Evolutionary conservation across 1,139 yeast genomes (phyloP).

Genomic region (Scheffersomyces titani): DNA sequence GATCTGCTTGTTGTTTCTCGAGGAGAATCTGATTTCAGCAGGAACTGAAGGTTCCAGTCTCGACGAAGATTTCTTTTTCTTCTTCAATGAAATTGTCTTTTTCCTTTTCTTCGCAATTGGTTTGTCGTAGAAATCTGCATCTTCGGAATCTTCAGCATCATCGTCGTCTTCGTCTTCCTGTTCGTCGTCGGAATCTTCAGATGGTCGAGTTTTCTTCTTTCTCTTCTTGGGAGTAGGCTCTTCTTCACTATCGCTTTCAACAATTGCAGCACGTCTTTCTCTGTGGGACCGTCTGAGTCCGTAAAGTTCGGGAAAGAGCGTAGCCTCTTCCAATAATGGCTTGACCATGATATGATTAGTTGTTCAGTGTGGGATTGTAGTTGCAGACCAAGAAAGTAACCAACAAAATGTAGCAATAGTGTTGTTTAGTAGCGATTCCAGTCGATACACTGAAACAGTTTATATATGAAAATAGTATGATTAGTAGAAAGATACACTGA

Average conservation of each 20-base stretch:
- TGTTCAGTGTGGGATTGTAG: background rate
- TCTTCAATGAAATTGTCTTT: conserved; percentile 9
- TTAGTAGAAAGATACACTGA: background rate
- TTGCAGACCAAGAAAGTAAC: background rate
- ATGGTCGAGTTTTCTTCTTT: conserved; percentile 13
- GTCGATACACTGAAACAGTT: background rate
- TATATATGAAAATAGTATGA: background rate
- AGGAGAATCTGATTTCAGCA: conserved; percentile 68
- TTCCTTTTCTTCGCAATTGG: conserved; percentile 7
- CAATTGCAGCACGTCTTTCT: conserved; percentile 49
- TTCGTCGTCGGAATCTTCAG: conserved; percentile 28
- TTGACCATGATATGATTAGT: conserved; percentile 15
- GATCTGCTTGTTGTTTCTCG: conserved; percentile 67
- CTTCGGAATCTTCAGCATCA: conserved; percentile 32
- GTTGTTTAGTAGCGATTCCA: background rate
- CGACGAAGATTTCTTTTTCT: conserved; percentile 7
- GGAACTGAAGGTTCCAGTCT: conserved; percentile 10
- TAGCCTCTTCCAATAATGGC: conserved; percentile 42
- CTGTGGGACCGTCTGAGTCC: conserved; percentile 89
- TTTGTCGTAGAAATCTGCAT: conserved; percentile 13
- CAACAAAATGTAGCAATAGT: background rate
- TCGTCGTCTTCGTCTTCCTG: conserved; percentile 27
- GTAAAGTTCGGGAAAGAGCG: conserved; percentile 80
- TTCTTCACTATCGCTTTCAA: conserved; percentile 41
- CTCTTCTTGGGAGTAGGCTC: conserved; percentile 12